Conservation (phyloP, 176 grass and related monocot genomes). For the Triticum dicoccoides region DNA sequence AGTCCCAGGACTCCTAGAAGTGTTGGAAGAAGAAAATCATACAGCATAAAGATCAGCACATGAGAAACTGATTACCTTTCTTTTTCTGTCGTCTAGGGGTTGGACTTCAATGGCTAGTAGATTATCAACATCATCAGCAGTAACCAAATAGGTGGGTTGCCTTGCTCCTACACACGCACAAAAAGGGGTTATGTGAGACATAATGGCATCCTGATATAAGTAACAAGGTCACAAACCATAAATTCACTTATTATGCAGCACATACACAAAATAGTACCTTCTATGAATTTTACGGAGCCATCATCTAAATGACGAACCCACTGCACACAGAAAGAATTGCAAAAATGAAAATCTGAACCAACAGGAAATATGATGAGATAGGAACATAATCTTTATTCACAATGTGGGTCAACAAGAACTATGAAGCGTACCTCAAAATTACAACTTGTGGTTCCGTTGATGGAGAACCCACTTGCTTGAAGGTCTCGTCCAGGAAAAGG, state of each 20-base stretch:
- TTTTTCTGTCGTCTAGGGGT: slow-evolving; percentile 90
- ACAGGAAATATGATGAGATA: background rate
- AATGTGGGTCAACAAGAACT: slow-evolving; percentile 11
- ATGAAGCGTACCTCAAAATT: slow-evolving; percentile 77
- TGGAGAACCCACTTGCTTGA: slow-evolving; percentile 77
- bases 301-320: slow-evolving; percentile 94
- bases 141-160: slow-evolving; percentile 85
- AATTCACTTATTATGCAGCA: slow-evolving; percentile 1
- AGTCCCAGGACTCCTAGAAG: background rate
- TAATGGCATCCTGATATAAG: slow-evolving; percentile 26
- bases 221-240: slow-evolving; percentile 20
- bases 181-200: slow-evolving; percentile 18
- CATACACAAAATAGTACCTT: slow-evolving; percentile 42
- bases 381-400: slow-evolving; percentile 4
- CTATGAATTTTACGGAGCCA: slow-evolving; percentile 89
- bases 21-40: background rate
- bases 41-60: slow-evolving; percentile 16
- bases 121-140: slow-evolving; percentile 88
- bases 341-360: slow-evolving; percentile 9
- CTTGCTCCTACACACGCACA: slow-evolving; percentile 57
- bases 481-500: slow-evolving; percentile 83
- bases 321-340: slow-evolving; percentile 40
- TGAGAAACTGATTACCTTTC: slow-evolving; percentile 56
- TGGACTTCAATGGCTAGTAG: slow-evolving; percentile 93
- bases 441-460: slow-evolving; percentile 82